phyloP scores from a whole-genome alignment of 2,329 filamentous ascomycete species.

The Ophiobolus disseminans region DNA sequence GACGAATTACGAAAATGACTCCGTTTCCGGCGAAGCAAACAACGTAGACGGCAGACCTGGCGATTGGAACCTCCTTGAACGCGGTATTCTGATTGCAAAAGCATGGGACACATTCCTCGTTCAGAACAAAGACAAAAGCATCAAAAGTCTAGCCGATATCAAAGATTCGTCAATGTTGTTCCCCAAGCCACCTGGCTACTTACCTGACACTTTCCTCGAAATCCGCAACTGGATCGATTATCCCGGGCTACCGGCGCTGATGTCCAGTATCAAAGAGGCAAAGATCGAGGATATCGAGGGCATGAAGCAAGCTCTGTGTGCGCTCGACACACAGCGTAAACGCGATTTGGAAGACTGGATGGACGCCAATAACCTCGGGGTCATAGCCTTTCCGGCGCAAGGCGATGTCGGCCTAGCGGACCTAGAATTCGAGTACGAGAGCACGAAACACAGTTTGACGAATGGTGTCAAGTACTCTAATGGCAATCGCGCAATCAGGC shows the following conservation, averaged over 20 bases:
- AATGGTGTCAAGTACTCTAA: constrained; percentile 64
- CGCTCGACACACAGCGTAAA: constrained; percentile 59
- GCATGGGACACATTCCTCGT: constrained; percentile 61
- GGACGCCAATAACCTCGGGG: constrained; percentile 51
- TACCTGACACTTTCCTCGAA: constrained; percentile 50
- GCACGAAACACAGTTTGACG: constrained; percentile 48
- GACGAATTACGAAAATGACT: constrained; percentile 55
- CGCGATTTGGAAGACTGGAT: constrained; percentile 61
- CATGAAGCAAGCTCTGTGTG: constrained; percentile 52
- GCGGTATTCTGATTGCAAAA: constrained; percentile 58
- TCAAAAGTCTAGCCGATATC: constrained; percentile 50
- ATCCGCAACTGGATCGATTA: constrained; percentile 52
- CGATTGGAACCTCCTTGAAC: constrained; percentile 57
- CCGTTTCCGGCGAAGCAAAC: constrained; percentile 43
- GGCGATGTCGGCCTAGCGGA: constrained; percentile 60
- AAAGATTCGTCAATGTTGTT: constrained; percentile 48
- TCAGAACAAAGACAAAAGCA: constrained; percentile 50
- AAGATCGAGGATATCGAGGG: constrained; percentile 54
- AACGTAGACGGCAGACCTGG: constrained; percentile 53
- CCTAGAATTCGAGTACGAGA: constrained; percentile 50
- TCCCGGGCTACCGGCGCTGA: constrained; percentile 39
- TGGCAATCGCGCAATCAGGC: constrained; percentile 61
- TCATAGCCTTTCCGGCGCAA: constrained; percentile 58
- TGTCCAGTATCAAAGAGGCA: constrained; percentile 29
- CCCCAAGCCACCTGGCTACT: constrained; percentile 45